These are phyloP conservation scores for Trametes hirsuta DNA, from an alignment of 1,284 basidiomycete genomes.

Conservation along the genomic window DNA sequence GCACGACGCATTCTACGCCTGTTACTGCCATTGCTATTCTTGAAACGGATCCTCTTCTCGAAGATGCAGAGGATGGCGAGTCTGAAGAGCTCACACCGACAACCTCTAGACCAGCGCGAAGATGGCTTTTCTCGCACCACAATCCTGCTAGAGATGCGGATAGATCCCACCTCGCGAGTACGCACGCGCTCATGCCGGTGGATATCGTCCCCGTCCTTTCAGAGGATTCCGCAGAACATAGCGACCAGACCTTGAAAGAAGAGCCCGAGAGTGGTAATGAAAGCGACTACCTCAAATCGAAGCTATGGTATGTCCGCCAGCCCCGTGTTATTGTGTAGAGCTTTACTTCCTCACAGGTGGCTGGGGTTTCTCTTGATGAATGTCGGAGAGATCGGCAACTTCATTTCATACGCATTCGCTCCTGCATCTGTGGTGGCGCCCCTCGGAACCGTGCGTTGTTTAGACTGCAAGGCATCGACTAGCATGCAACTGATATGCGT, in stretches of 20 bases:
- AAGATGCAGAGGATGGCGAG: neutral
- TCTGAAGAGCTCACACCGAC: neutral
- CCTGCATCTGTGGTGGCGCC: slow-evolving; percentile 96
- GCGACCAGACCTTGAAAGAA: slow-evolving; percentile 38
- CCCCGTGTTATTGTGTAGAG: neutral
- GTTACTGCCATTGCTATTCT: slow-evolving; percentile 16
- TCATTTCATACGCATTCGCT: slow-evolving; percentile 86
- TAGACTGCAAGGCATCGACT: neutral
- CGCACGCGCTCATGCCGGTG: slow-evolving; percentile 33
- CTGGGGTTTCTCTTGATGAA: slow-evolving; percentile 88
- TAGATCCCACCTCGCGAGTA: slow-evolving; percentile 25
- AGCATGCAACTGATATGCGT: neutral
- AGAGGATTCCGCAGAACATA: slow-evolving; percentile 8
- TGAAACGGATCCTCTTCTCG: slow-evolving; percentile 28
- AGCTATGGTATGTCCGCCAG: slow-evolving; percentile 62
- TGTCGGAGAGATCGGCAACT: slow-evolving; percentile 91
- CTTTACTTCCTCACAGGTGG: slow-evolving; percentile 69
- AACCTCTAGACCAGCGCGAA: slow-evolving; percentile 1
- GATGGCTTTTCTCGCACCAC: slow-evolving; percentile 22
- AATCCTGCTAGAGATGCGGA: slow-evolving; percentile 25
- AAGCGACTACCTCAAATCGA: slow-evolving; percentile 79
- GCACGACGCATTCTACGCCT: slow-evolving; percentile 1
- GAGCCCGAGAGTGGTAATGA: slow-evolving; percentile 41
- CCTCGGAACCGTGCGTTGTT: slow-evolving; percentile 78
- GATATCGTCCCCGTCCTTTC: slow-evolving; percentile 25